phyloP scores from a whole-genome alignment of 305 asterid genomes.

The Petunia hybrid region DNA sequence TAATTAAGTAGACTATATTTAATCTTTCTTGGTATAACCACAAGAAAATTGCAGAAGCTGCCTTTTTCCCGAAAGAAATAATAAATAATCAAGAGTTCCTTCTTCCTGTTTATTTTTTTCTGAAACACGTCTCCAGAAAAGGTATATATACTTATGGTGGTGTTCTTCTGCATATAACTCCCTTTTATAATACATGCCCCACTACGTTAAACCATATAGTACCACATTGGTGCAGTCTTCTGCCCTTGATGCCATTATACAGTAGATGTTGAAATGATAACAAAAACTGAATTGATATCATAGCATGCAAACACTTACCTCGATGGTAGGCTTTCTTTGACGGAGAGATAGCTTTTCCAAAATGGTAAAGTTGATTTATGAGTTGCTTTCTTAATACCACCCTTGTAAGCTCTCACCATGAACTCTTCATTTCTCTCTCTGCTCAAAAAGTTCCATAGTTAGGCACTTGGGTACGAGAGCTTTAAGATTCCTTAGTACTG shows the following conservation, averaged over 20 bases:
- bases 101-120: neutral
- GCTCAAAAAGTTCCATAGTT: slow-evolving; percentile 33
- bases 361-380: slow-evolving; percentile 80
- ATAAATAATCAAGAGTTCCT: neutral
- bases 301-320: slow-evolving; percentile 55
- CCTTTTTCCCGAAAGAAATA: neutral
- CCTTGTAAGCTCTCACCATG: slow-evolving; percentile 90
- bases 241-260: slow-evolving; percentile 10
- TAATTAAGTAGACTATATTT: neutral
- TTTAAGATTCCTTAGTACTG: slow-evolving; percentile 11
- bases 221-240: neutral
- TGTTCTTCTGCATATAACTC: slow-evolving; percentile 9
- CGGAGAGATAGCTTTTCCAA: slow-evolving; percentile 81
- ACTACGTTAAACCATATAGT: neutral
- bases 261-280: neutral
- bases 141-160: slow-evolving; percentile 11
- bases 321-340: slow-evolving; percentile 87
- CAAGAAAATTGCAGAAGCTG: neutral
- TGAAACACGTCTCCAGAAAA: slow-evolving; percentile 11
- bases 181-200: neutral
- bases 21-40: neutral
- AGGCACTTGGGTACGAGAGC: neutral
- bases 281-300: neutral
- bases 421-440: slow-evolving; percentile 95
- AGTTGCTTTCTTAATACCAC: slow-evolving; percentile 80